Evolutionary conservation across 2,329 filamentous ascomycete genomes (phyloP), one percentile per base, ranked within the genome.

Genomic region (Dactylella cylindrospora): DNA sequence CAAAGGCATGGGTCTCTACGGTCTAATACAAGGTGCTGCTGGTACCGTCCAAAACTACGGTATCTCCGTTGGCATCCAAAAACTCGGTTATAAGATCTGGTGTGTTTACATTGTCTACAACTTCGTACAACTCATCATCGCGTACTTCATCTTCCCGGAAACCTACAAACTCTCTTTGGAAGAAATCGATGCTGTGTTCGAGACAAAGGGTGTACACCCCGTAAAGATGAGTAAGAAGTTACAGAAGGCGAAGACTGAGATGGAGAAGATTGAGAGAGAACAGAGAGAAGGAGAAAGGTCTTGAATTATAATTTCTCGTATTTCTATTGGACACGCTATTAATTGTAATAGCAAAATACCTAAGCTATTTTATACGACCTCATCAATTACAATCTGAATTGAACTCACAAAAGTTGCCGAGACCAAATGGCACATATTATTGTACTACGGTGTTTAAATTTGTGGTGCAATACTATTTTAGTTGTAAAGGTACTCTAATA

Each of bases 141-240:
- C 72, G 0, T 80, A 77, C 65, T 78, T 78, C 46, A 71, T 78
- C 61, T 80, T 80, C 67, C 78, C 78, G 0, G 78, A 80, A 68
- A 80, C 78, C 8, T 74, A 74, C 36, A 73, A 72, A 15, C 68
- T 79, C 28, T 75, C 73, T 17, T 72, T 81, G 35, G 79, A 82
- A 68, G 79, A 82, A 70, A 81, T 81, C 44, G 79, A 81, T 65
- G 76, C 76, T 35, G 79, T 83, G 51, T 83, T 83, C 57, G 79
- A 76, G 65, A 76, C 74, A 0, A 71, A 72, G 3, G 74, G 73
- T 5, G 71, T 75, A 12, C 59, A 67, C 33, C 74, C 74, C 5
- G 75, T 76, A 1, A 75, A 75, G 69, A 76, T 76, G 73, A 73
- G 70, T 7, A 53, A 72, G 64, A 69, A 74, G 65, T 73, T 75